These are phyloP conservation scores for Pseudogymnoascus sp. DNA, from an alignment of 2,329 filamentous ascomycete genomes.

Conservation along the genomic window DNA sequence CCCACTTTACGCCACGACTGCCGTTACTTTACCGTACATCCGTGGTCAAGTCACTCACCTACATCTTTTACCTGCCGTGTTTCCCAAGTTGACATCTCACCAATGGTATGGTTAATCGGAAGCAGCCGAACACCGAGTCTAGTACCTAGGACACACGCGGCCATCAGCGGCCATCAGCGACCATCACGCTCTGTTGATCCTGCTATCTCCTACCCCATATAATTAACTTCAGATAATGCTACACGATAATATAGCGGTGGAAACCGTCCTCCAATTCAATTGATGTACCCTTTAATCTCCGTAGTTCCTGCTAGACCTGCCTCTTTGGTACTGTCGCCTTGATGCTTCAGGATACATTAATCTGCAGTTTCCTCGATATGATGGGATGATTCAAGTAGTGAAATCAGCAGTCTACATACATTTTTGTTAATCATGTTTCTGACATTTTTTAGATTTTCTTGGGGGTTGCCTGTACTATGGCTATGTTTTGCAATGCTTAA, in stretches of 20 bases:
- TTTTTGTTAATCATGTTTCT: background rate
- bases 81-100: background rate
- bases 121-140: background rate
- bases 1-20: background rate
- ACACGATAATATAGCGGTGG: background rate
- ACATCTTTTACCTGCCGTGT: background rate
- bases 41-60: background rate
- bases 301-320: background rate
- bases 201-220: background rate
- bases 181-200: background rate
- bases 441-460: background rate
- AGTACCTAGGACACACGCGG: background rate
- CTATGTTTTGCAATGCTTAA: background rate
- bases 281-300: background rate
- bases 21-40: background rate
- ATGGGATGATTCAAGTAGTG: background rate
- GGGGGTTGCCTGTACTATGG: background rate
- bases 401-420: background rate
- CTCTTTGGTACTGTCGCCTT: background rate
- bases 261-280: background rate
- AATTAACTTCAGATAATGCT: background rate
- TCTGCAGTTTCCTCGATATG: background rate
- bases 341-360: background rate
- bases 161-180: too few relatives aligned
- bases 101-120: background rate